A percentile compares a stretch with the other conserved stretches of the same genome.
These are phyloP conservation scores for Clonostachys rosea DNA, from an alignment of 2,329 filamentous ascomycete genomes.

Conservation along the genomic window DNA sequence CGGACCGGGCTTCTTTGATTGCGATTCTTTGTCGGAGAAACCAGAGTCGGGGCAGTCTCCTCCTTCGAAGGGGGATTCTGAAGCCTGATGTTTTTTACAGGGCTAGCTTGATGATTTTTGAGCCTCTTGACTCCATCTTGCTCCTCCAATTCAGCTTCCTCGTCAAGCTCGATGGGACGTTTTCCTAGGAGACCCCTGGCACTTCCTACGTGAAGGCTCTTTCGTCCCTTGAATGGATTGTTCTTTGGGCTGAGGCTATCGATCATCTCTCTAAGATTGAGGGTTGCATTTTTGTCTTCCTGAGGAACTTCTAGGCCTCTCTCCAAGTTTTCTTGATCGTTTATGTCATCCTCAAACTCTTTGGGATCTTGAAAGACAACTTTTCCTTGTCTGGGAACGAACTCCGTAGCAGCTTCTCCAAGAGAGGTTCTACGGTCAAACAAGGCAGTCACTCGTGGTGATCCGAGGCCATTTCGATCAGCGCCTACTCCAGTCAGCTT, in stretches of 20 bases:
- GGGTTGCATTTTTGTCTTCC: slow-evolving; percentile 56
- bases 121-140: slow-evolving; percentile 62
- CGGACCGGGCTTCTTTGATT: slow-evolving; percentile 50
- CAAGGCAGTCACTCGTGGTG: slow-evolving; percentile 67
- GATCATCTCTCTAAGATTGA: slow-evolving; percentile 73
- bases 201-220: slow-evolving; percentile 73
- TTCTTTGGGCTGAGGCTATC: slow-evolving; percentile 74
- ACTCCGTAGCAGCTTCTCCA: slow-evolving; percentile 59
- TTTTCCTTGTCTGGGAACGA: slow-evolving; percentile 48
- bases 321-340: slow-evolving; percentile 57
- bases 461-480: slow-evolving; percentile 68
- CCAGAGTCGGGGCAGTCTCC: slow-evolving; percentile 44
- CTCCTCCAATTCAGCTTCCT: slow-evolving; percentile 56
- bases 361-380: slow-evolving; percentile 64
- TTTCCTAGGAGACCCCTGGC: slow-evolving; percentile 72
- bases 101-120: slow-evolving; percentile 67
- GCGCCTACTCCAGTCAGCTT: slow-evolving; percentile 64
- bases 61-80: slow-evolving; percentile 65
- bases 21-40: slow-evolving; percentile 39
- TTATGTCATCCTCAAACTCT: slow-evolving; percentile 56
- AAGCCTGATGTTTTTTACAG: slow-evolving; percentile 70
- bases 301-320: slow-evolving; percentile 36
- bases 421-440: slow-evolving; percentile 70
- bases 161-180: slow-evolving; percentile 66
- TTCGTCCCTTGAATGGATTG: slow-evolving; percentile 59